These are phyloP conservation scores for Clohesyomyces aquaticus DNA, from an alignment of 495 filamentous ascomycete species.

Conservation along the genomic window DNA sequence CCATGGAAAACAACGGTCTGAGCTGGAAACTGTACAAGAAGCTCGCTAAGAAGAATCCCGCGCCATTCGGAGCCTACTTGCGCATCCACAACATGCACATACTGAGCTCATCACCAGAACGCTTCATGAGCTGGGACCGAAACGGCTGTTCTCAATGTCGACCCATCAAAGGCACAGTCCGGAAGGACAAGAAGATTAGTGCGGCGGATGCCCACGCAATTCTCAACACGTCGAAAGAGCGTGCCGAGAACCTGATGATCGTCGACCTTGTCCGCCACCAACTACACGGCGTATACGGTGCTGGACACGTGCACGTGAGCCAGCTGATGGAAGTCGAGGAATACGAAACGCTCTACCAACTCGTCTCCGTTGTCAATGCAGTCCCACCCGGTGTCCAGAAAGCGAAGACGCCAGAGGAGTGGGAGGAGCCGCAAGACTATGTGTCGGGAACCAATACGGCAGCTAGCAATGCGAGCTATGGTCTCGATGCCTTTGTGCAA, in stretches of 20 bases:
- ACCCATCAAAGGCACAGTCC: slow-evolving; percentile 95
- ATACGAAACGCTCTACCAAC: slow-evolving; percentile 84
- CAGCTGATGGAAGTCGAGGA: slow-evolving; percentile 86
- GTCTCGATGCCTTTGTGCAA: slow-evolving; percentile 75
- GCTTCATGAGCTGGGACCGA: slow-evolving; percentile 77
- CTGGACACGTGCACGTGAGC: slow-evolving; percentile 64
- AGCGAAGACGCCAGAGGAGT: slow-evolving; percentile 47
- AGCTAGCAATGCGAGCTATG: slow-evolving; percentile 40
- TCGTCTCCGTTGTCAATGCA: slow-evolving; percentile 85
- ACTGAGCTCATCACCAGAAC: slow-evolving; percentile 86
- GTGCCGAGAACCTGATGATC: slow-evolving; percentile 97
- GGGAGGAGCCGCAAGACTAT: slow-evolving; percentile 41
- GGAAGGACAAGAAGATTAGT: slow-evolving; percentile 67
- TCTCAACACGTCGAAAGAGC: slow-evolving; percentile 80
- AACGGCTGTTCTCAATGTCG: slow-evolving; percentile 63
- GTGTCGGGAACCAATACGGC: slow-evolving; percentile 18
- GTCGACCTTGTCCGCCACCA: slow-evolving; percentile 94
- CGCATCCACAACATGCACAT: slow-evolving; percentile 67
- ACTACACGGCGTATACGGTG: slow-evolving; percentile 76
- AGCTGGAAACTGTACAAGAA: slow-evolving; percentile 73
- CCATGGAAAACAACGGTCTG: slow-evolving; percentile 35
- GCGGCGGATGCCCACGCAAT: slow-evolving; percentile 68
- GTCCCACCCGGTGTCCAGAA: slow-evolving; percentile 49
- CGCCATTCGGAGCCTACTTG: slow-evolving; percentile 83
- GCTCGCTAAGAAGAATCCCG: slow-evolving; percentile 74